A percentile compares a stretch with the other conserved stretches of the same genome.
These are phyloP conservation scores for Rhypophila decipiens DNA, from an alignment of 495 filamentous ascomycete genomes.

Conservation along the genomic window DNA sequence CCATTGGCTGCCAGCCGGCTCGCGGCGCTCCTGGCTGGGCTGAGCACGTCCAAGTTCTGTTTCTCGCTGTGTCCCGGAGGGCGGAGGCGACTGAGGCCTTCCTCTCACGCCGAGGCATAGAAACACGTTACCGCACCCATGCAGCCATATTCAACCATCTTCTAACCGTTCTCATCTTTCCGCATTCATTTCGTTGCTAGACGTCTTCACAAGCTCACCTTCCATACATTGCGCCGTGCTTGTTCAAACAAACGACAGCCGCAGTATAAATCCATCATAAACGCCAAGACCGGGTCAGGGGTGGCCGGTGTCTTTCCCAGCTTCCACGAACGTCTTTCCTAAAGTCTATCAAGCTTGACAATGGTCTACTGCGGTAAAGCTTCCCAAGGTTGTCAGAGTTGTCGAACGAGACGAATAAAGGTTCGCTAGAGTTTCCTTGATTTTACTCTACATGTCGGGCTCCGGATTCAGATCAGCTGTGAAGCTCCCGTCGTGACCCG, in stretches of 20 bases:
- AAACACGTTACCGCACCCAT: conserved; percentile 13
- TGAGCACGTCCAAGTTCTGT: not conserved
- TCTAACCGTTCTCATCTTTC: no score
- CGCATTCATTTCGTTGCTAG: no score
- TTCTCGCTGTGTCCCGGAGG: conserved; percentile 1
- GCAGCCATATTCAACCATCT: conserved; percentile 20
- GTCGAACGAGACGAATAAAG: conserved; percentile 61
- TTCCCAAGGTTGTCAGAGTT: conserved; percentile 60
- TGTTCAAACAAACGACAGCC: not conserved
- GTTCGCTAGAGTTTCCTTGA: conserved; percentile 15
- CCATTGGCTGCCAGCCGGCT: not conserved
- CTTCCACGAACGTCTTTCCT: not conserved
- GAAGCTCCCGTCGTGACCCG: no score
- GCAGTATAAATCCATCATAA: conserved; percentile 7
- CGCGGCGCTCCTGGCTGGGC: not conserved
- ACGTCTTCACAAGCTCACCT: not conserved
- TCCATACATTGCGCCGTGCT: not conserved
- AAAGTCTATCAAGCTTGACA: no score
- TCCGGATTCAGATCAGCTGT: no score
- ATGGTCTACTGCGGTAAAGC: conserved; percentile 71
- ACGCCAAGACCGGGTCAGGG: conserved; percentile 7
- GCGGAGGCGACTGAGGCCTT: conserved; percentile 10
- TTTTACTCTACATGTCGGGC: no score
- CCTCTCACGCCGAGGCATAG: conserved; percentile 14
- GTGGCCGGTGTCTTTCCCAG: conserved; percentile 14